Evolutionary conservation across 2,329 filamentous ascomycete species (phyloP), one percentile per base, ranked within the genome.

Genomic region (Alternaria sp.): DNA sequence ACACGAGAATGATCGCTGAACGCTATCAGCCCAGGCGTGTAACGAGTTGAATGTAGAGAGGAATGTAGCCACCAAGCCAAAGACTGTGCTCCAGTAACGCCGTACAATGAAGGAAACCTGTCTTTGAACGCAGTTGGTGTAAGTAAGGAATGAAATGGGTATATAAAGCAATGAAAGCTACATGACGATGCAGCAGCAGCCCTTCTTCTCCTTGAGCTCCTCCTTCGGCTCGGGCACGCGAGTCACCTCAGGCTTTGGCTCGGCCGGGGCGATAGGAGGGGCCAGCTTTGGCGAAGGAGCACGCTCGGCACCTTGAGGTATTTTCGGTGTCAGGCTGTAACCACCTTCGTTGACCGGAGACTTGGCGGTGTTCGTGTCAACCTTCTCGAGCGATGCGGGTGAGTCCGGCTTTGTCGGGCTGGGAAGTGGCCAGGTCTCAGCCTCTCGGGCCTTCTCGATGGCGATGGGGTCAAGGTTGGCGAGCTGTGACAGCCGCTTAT

Each of bases 141-240:
- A 63, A 58, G 36, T 46, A 63, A 52, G 61, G 69, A 67, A 68
- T 51, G 62, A 66, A 68, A 70, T 64, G 70, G 74, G 71, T 74
- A 77, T 76, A 73, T 68, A 57, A 57, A 59, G 61, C 65, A 64
- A 65, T 61, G 67, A 69, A 71, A 52, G 67, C 74, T 84, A 93
- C 91, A 93, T 93, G 69, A 94, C 86, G 65, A 92, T 83, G 79
- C 91, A 93, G 79, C 90, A 91, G 62, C 87, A 89, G 70, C 90
- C 86, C 67, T 85, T 86, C 72, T 88, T 85, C 71, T 88, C 85
- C 70, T 87, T 84, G 67, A 86, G 83, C 69, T 85, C 84, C 63
- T 88, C 85, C 11, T 83, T 82, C 5, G 85, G 83, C 52, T 89
- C 84, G 47, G 86, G 86, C 23, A 88, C 76, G 65, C 84, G 83